These are phyloP conservation scores for Amphirosellinia nigrospora DNA, from an alignment of 495 filamentous ascomycete genomes.

Conservation along the genomic window DNA sequence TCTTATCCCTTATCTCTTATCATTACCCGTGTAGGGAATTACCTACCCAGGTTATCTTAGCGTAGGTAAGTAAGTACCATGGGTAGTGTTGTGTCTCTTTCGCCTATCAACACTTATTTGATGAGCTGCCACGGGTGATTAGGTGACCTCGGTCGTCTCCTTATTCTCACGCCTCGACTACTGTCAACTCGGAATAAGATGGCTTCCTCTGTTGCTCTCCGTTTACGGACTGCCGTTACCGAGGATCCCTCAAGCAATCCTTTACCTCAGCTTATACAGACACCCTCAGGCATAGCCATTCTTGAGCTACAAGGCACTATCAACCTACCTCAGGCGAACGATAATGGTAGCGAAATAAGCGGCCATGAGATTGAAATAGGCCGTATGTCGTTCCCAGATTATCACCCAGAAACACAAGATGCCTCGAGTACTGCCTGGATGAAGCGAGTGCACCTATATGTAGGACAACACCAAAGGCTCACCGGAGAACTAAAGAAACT, in stretches of 20 bases:
- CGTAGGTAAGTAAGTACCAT: neutral
- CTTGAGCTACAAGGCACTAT: conserved; percentile 90
- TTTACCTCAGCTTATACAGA: conserved; percentile 84
- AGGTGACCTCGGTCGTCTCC: neutral
- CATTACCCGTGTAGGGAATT: neutral
- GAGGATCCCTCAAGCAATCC: conserved; percentile 51
- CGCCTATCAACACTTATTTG: neutral
- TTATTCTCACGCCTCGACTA: neutral
- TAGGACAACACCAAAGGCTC: conserved; percentile 88
- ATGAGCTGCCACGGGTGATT: neutral
- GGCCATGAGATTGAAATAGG: conserved; percentile 65
- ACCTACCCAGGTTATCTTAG: no score
- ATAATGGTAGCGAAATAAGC: conserved; percentile 27
- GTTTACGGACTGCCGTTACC: conserved; percentile 25
- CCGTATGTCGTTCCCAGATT: conserved; percentile 79
- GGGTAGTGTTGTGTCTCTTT: neutral
- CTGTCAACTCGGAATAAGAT: conserved; percentile 22
- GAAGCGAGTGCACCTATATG: conserved; percentile 85
- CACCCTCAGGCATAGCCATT: conserved; percentile 77
- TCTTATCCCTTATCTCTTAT: no score
- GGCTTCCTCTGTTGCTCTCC: conserved; percentile 35
- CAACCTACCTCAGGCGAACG: conserved; percentile 60
- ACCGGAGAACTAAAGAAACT: conserved; percentile 90
- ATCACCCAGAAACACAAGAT: conserved; percentile 55
- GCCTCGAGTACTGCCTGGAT: conserved; percentile 71